Base-by-base conservation (phyloP, 2,329 filamentous ascomycete genomes). In the Proliferodiscus dingleyae region DNA sequence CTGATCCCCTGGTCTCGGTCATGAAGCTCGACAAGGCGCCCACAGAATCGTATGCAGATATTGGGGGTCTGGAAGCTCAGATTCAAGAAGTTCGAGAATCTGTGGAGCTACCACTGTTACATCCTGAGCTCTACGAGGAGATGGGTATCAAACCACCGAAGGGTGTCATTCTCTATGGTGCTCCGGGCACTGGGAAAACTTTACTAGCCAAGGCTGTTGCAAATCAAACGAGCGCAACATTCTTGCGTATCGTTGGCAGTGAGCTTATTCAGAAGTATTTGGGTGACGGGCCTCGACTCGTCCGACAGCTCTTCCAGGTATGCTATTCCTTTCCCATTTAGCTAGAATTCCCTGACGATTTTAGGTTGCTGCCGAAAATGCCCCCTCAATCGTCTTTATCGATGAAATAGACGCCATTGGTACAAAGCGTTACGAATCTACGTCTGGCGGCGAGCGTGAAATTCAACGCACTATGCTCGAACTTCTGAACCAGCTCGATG, bases 61-160 rank as follows among this genome's bases (percentile, higher is more conserved):
- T 98, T 71, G 93, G 93, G 74, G 93, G 93, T 66, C 68, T 98
- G 57, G 93, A 98, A 68, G 71, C 79, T 47, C 93, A 98, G 68
- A 98, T 98, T 50, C 93, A 98, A 65, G 93, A 98, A 71, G 93
- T 98, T 37, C 80, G 93, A 57, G 93, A 98, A 72, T 95, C 93
- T 1, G 93, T 98, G 47, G 93, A 98, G 71, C 70, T 98, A 61
- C 93, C 93, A 4, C 75, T 98, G 53, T 75, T 98, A 49, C 93
- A 98, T 66, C 93, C 93, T 0, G 93, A 98, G 70, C 73, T 98
- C 42, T 98, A 98, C 70, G 93, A 98, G 69, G 93, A 98, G 74
- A 98, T 98, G 93, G 93, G 93, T 63, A 97, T 98, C 77, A 98
- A 98, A 71, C 93, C 93, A 4, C 93, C 93, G 50, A 98, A 98